Evolutionary conservation across 371 early-diverging fungal species (phyloP), one percentile per base, ranked within the genome.

Genomic region (Coemansia sp.): DNA sequence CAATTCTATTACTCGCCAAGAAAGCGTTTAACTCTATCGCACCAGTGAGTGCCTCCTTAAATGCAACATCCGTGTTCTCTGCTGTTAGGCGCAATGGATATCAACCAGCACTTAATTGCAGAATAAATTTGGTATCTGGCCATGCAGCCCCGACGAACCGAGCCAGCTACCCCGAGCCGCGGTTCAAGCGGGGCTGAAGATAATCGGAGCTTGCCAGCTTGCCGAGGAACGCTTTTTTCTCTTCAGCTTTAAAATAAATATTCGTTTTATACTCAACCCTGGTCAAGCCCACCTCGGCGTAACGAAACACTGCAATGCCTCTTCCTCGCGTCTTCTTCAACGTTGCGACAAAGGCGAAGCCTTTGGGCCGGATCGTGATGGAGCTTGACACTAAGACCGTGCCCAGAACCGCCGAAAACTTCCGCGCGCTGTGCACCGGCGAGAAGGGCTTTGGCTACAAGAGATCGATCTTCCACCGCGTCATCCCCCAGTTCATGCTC

Each of bases 391-490:
- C 87, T 3, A 95, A 99, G 69, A 88, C 91, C 49, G 92, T 90
- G 2, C 99, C 99, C 39, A 92, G 88, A 74, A 99, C 99, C 1
- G 96, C 95, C 11, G 98, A 99, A 76, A 99, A 99, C 84, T 99
- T 99, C 82, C 82, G 94, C 57, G 84, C 83, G 57, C 80, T 91
- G 60, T 91, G 89, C 80, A 86, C 85, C 56, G 91, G 70, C 79
- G 82, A 61, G 88, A 90, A 67, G 89, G 93, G 40, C 80, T 85
- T 43, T 89, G 97, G 96, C 12, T 99, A 89, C 83, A 95, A 97
- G 77, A 86, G 86, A 62, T 86, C 89, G 66, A 79, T 82, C 38
- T 98, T 99, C 81, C 99, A 99, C 84, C 86, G 98, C 77, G 88
- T 95, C 33, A 96, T 96, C 70, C 92, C 94, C 80, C 93, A 94